Evolutionary conservation across 1,284 basidiomycete species (phyloP).

Genomic region (Peniophora sp.): DNA sequence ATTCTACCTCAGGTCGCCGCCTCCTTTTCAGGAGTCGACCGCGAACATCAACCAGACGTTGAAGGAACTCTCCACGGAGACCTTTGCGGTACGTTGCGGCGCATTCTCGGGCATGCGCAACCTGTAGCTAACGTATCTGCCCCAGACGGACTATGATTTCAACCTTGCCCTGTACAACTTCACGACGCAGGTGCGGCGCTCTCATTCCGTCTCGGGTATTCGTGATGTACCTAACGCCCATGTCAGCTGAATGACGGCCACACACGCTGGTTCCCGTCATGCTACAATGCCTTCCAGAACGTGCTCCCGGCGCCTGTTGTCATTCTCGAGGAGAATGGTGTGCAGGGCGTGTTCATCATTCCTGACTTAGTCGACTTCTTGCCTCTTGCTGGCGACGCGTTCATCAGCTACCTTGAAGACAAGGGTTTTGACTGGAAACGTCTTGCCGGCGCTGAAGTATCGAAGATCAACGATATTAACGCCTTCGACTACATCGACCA

Average conservation of each 20-base stretch:
- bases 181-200: constrained; percentile 48
- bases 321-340: constrained; percentile 42
- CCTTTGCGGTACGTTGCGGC: constrained; percentile 30
- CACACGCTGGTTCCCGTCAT: constrained; percentile 43
- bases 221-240: background rate
- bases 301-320: constrained; percentile 52
- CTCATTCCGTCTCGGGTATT: background rate
- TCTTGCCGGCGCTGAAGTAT: constrained; percentile 51
- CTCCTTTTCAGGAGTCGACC: constrained; percentile 55
- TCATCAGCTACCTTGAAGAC: constrained; percentile 37
- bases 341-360: constrained; percentile 43
- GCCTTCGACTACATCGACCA: constrained; percentile 48
- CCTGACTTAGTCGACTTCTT: constrained; percentile 48
- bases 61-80: constrained; percentile 37
- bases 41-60: constrained; percentile 44
- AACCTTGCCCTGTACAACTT: constrained; percentile 51
- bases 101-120: background rate
- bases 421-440: constrained; percentile 49
- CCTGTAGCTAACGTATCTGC: background rate
- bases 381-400: constrained; percentile 33
- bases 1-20: constrained; percentile 49
- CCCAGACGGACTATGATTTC: constrained; percentile 60
- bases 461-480: constrained; percentile 43
- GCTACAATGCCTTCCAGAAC: constrained; percentile 49
- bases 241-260: background rate